Conservation (phyloP, 2,329 filamentous ascomycete species). For the Leptodontidium sp. region DNA sequence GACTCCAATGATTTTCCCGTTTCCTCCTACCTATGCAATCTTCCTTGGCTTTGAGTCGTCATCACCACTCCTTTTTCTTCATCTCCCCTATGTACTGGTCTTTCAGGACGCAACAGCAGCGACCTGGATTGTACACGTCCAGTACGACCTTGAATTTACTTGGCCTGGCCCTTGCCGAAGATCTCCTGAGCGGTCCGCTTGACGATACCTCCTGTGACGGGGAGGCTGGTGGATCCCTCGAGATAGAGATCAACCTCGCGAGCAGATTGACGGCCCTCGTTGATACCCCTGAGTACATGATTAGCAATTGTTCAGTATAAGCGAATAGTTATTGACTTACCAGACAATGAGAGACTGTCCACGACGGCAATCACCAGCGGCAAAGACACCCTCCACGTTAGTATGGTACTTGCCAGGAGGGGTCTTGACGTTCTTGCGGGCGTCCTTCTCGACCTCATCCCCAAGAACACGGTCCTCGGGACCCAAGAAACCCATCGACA, state of each 20-base stretch:
- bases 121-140: conserved; percentile 38
- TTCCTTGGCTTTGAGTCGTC: neutral
- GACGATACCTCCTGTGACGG: conserved; percentile 91
- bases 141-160: conserved; percentile 35
- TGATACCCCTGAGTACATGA: conserved; percentile 76
- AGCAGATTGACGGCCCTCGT: conserved; percentile 92
- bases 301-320: conserved; percentile 44
- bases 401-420: conserved; percentile 86
- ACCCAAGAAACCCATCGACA: conserved; percentile 97
- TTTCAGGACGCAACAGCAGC: conserved; percentile 40
- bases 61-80: conserved; percentile 3
- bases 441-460: conserved; percentile 89
- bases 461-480: conserved; percentile 89
- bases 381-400: conserved; percentile 88
- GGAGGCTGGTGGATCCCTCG: conserved; percentile 79
- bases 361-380: conserved; percentile 92
- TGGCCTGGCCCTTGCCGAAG: conserved; percentile 48
- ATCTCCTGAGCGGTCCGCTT: conserved; percentile 82
- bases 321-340: conserved; percentile 58
- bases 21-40: conserved; percentile 12
- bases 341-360: conserved; percentile 97
- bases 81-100: neutral
- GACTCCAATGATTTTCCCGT: conserved; percentile 20
- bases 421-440: conserved; percentile 96
- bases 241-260: conserved; percentile 92